These are phyloP conservation scores for Austropuccinia psidii DNA, from an alignment of 1,284 basidiomycete genomes.

Conservation along the genomic window DNA sequence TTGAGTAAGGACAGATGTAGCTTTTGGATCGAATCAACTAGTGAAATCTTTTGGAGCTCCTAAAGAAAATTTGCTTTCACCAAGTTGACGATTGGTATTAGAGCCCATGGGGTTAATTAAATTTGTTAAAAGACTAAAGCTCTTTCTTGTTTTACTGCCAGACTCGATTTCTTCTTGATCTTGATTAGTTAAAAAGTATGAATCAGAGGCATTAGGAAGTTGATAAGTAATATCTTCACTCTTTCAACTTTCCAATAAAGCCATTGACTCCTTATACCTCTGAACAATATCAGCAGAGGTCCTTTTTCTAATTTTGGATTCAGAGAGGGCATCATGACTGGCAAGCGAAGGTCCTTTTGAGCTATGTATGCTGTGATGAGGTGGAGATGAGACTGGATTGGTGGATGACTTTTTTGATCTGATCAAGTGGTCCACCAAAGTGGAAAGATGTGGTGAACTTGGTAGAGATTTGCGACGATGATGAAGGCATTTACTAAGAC, in stretches of 20 bases:
- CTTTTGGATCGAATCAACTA: conserved; percentile 34
- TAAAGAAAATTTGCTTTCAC: conserved; percentile 9
- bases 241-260: conserved; percentile 14
- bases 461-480: background rate
- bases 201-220: background rate
- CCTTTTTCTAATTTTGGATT: conserved; percentile 5
- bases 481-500: background rate
- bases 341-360: no score
- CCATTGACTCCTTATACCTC: conserved; percentile 26
- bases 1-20: conserved; percentile 5
- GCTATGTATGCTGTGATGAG: background rate
- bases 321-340: background rate
- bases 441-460: background rate
- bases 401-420: background rate
- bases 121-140: background rate
- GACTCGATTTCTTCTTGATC: background rate
- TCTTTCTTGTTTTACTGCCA: background rate
- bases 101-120: background rate
- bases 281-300: conserved; percentile 34
- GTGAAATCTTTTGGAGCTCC: conserved; percentile 22
- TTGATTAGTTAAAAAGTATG: background rate
- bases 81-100: background rate
- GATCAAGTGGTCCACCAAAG: background rate
- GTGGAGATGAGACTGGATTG: background rate
- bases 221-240: conserved; percentile 23